Base-by-base conservation (phyloP, 2,329 filamentous ascomycete species). In the Hortaea werneckii region DNA sequence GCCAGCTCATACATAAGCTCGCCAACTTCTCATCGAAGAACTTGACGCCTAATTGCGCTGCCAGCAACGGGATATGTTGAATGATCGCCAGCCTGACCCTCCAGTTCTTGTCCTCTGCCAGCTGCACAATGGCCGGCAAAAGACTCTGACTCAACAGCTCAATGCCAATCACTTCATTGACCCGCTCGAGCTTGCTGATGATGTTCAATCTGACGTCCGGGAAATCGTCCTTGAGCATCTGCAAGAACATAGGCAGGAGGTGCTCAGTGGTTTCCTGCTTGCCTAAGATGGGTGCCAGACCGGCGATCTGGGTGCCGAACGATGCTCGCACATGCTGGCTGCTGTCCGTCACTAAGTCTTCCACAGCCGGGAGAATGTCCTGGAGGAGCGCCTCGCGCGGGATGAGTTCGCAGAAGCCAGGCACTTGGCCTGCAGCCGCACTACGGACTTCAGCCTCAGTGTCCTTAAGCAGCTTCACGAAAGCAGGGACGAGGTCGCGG, bases 151-250 rank as follows among this genome's bases (percentile, higher is more conserved):
- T 95, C 42, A 98, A 82, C 12, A 94, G 79, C 51, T 98, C 92
- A 67, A 98, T 98, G 51, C 92, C 92, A 64, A 98, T 98, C 50
- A 98, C 92, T 70, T 95, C 87, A 71, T 98, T 98, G 54, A 98
- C 92, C 52, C 94, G 79, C 72, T 98, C 94, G 45, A 98, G 81
- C 71, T 98, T 98, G n/a, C 92, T 96, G 62, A 98, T 98, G 66
- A 98, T 98, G 71, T 98, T 94, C 49, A 98, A 80, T 52, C 92
- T 85, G 43, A 98, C 92, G 65, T 98, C 92, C 20, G 92, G 92
- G 67, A 95, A 96, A 64, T 98, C 92, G 61, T 98, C 92, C 77
- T 96, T 98, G 59, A 98, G 82, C 92, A 98, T 98, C 67, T 94
- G 87, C 44, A 98, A 77, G 69, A 98, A 96, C 90, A 98, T 98